Percentiles rank a stretch among this genome's conserved stretches.
Evolutionary conservation across 73 alveolate species (phyloP).

Genomic region (Tetrahymena malaccensis): DNA sequence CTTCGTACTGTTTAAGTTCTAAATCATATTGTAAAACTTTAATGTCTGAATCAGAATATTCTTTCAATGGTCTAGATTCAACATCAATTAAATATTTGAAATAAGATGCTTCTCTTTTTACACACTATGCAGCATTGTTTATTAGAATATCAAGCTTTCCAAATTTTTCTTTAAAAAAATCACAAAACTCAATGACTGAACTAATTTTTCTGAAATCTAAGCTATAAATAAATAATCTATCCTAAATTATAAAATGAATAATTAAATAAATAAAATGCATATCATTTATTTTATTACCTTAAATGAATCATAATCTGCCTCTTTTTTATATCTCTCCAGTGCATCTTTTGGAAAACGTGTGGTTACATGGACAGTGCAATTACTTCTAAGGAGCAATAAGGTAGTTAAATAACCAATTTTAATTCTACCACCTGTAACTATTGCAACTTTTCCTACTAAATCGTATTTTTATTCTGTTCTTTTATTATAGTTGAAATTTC

Average conservation of each 20-base stretch:
- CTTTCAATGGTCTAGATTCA: background rate
- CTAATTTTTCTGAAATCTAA: conserved; percentile 40
- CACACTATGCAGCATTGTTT: conserved; percentile 72
- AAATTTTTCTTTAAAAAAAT: conserved; percentile 21
- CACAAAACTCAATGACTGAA: conserved; percentile 46
- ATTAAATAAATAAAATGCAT: too few relatives aligned
- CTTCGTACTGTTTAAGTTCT: background rate
- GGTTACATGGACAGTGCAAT: conserved; percentile 76
- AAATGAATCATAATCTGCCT: conserved; percentile 52
- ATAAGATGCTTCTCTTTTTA: conserved; percentile 40
- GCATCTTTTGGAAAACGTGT: conserved; percentile 92
- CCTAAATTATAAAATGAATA: conserved; percentile 4
- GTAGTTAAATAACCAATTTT: conserved; percentile 83
- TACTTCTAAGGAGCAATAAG: conserved; percentile 71
- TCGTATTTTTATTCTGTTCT: conserved; percentile 65
- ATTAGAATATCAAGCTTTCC: conserved; percentile 51
- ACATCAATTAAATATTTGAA: background rate
- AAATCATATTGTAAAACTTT: background rate
- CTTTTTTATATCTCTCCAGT: conserved; percentile 51
- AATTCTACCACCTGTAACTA: conserved; percentile 94
- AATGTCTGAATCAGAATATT: background rate
- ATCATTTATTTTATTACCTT: background rate
- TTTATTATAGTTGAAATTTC: conserved; percentile 72
- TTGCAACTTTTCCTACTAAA: conserved; percentile 82
- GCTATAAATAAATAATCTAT: conserved; percentile 61